These are phyloP conservation scores for Fagopyrum tataricum DNA, from an alignment of 148 eudicot species.

Conservation along the genomic window DNA sequence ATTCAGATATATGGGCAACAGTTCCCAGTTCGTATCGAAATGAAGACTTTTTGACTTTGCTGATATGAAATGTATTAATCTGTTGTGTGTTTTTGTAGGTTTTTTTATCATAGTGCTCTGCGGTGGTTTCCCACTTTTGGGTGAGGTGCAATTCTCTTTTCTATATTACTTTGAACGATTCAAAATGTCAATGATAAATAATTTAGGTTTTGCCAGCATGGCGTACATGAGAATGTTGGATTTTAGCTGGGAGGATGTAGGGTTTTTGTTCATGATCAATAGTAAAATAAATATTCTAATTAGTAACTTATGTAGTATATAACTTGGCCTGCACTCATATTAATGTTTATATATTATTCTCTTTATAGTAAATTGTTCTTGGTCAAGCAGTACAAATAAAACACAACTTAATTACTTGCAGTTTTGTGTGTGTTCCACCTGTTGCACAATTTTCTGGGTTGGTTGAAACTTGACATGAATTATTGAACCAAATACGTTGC, in stretches of 20 bases:
- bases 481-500: no score
- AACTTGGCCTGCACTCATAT: neutral
- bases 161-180: neutral
- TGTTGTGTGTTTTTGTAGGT: constrained; percentile 16
- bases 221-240: neutral
- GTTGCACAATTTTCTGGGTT: neutral
- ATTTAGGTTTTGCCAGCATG: neutral
- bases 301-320: neutral
- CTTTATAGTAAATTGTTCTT: neutral
- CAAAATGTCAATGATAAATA: neutral
- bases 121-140: constrained; percentile 90
- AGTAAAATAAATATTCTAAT: no score
- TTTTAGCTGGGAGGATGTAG: neutral
- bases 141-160: constrained; percentile 35
- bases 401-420: neutral
- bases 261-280: no score
- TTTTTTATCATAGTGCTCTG: constrained; percentile 97
- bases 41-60: neutral
- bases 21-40: neutral
- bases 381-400: neutral
- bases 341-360: neutral
- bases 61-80: neutral
- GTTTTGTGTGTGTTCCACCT: neutral
- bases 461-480: no score
- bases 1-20: neutral